Percentiles rank a stretch among this genome's conserved stretches.
phyloP scores from a whole-genome alignment of 441 rosid species.

The Gossypium davidsonii region DNA sequence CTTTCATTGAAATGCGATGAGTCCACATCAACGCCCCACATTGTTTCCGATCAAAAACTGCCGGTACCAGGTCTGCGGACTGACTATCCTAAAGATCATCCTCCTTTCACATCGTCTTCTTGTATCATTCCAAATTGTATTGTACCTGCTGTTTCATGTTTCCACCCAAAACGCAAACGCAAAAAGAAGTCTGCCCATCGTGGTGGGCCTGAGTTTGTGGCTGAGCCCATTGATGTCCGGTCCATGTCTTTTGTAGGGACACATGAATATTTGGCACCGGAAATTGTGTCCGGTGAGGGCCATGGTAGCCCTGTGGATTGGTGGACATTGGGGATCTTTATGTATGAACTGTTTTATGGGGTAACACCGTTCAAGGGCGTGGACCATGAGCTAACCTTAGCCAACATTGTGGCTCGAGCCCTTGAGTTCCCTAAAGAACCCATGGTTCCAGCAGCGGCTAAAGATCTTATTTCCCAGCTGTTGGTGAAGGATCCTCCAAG shows the following conservation, averaged over 20 bases:
- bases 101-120: constrained; percentile 47
- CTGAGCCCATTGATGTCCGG: constrained; percentile 72
- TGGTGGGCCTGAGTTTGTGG: constrained; percentile 64
- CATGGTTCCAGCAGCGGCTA: constrained; percentile 44
- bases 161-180: constrained; percentile 54
- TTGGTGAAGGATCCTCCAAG: constrained; percentile 64
- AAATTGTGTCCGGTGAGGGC: constrained; percentile 86
- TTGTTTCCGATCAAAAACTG: constrained; percentile 33
- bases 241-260: constrained; percentile 95
- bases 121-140: constrained; percentile 83
- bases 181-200: constrained; percentile 53
- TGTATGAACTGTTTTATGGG: constrained; percentile 71
- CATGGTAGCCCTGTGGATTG: constrained; percentile 88
- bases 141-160: constrained; percentile 84
- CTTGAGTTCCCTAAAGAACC: constrained; percentile 82
- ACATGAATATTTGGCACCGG: constrained; percentile 86
- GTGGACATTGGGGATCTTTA: constrained; percentile 93
- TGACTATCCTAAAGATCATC: constrained; percentile 32
- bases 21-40: constrained; percentile 61
- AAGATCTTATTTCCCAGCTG: constrained; percentile 64
- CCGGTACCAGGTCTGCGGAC: constrained; percentile 20
- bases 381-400: constrained; percentile 82
- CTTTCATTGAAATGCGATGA: constrained; percentile 79
- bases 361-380: constrained; percentile 71
- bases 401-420: constrained; percentile 82